These are phyloP conservation scores for Diaporthe caulivora DNA, from an alignment of 2,329 filamentous ascomycete species.

Conservation along the genomic window DNA sequence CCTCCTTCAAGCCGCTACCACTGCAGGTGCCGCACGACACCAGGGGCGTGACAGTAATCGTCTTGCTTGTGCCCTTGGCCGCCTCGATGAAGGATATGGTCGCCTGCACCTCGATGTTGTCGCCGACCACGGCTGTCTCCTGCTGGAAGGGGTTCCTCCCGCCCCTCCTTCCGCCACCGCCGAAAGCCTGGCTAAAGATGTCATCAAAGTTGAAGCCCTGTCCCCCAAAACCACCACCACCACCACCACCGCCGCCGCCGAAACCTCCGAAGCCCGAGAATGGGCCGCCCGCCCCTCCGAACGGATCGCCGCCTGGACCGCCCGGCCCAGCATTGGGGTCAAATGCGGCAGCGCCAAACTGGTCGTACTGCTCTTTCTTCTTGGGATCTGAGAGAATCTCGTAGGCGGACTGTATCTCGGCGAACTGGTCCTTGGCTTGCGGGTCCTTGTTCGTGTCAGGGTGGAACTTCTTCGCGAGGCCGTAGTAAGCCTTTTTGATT, in stretches of 20 bases:
- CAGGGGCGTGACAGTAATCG: slow-evolving; percentile 87
- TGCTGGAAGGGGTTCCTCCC: slow-evolving; percentile 78
- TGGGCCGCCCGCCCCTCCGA: slow-evolving; percentile 73
- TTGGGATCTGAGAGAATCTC: slow-evolving; percentile 92
- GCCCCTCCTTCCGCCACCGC: slow-evolving; percentile 62
- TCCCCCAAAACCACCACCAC: slow-evolving; percentile 29
- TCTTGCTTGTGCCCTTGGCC: slow-evolving; percentile 89
- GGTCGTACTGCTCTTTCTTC: slow-evolving; percentile 93
- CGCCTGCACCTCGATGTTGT: slow-evolving; percentile 94
- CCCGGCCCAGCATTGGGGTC: slow-evolving; percentile 79
- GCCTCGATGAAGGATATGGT: slow-evolving; percentile 97
- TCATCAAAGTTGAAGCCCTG: slow-evolving; percentile 76
- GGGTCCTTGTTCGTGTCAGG: slow-evolving; percentile 98
- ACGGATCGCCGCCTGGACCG: slow-evolving; percentile 70
- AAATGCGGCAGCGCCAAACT: slow-evolving; percentile 89
- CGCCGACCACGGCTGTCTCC: slow-evolving; percentile 84
- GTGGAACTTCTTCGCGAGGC: slow-evolving; percentile 96
- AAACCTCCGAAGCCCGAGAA: slow-evolving; percentile 68
- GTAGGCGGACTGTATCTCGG: slow-evolving; percentile 93
- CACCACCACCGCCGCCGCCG: slow-evolving; percentile 73
- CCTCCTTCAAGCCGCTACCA: slow-evolving; percentile 87
- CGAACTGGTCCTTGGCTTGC: slow-evolving; percentile 93
- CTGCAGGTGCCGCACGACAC: slow-evolving; percentile 85
- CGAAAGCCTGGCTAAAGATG: slow-evolving; percentile 88
- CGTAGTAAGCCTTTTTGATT: slow-evolving; percentile 99